Evolutionary conservation across 2,329 filamentous ascomycete species (phyloP), one percentile per base, ranked within the genome.

Genomic region (Phyllachora maydis): DNA sequence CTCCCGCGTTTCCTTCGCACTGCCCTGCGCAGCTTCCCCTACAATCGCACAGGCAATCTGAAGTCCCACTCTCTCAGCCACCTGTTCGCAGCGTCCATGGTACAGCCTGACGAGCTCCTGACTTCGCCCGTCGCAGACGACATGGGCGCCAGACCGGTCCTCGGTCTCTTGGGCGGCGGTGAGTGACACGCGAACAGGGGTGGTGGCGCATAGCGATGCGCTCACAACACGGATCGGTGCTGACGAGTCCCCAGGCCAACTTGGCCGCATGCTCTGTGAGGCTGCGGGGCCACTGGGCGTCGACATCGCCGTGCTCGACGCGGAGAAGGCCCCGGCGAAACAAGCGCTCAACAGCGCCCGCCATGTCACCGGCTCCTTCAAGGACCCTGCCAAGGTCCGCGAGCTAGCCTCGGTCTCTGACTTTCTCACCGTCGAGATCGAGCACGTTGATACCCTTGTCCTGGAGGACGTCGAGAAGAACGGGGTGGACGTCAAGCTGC

Each of bases 221-320:
- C n/a, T n/a, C n/a, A n/a, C n/a, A n/a, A n/a, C n/a, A n/a, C n/a
- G n/a, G n/a, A n/a, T n/a, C n/a, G n/a, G n/a, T n/a, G n/a, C n/a
- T n/a, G n/a, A n/a, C n/a, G n/a, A n/a, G n/a, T n/a, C n/a, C n/a
- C n/a, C n/a, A 6, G 77, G 77, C 38, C 77, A 83, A 52, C 63
- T 98, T 19, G 88, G 85, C 30, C 77, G 79, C 33, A 95, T 95
- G 88, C 65, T 95, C 11, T 74, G 77, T 33, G 81, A 95, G 53
- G 72, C 76, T n/a, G 82, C 83, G 16, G 54, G 50, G 3, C 59
- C 52, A 3, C 63, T 91, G 28, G 81, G 79, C 37, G 68, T 90
- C 34, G 63, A 75, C 33, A 63, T 88, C 34, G 77, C 72, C 28
- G 60, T 91, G 19, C 64, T 92, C 22, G 85, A 93, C 45, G 67